phyloP scores from a whole-genome alignment of 2,329 filamentous ascomycete species.

The Ampelomyces quisqualis region DNA sequence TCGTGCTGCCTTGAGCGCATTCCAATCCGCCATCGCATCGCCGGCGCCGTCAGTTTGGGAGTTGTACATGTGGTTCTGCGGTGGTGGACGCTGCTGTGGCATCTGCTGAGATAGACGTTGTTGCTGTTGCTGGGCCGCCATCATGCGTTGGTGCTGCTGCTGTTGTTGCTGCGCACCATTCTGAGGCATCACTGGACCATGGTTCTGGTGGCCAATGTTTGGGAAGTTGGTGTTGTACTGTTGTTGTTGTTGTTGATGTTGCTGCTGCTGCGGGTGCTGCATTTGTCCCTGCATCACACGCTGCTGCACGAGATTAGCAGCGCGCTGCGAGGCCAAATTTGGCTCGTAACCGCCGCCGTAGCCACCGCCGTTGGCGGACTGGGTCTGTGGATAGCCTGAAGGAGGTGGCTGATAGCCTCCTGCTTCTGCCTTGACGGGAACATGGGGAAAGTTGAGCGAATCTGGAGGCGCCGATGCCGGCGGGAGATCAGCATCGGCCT shows the following conservation, averaged over 20 bases:
- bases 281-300: constrained; percentile 33
- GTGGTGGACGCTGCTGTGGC: constrained; percentile 29
- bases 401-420: constrained; percentile 35
- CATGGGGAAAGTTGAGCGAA: constrained; percentile 34
- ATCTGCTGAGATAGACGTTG: constrained; percentile 32
- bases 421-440: constrained; percentile 56
- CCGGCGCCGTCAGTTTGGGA: constrained; percentile 78
- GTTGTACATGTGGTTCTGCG: constrained; percentile 41
- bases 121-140: constrained; percentile 23
- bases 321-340: constrained; percentile 57
- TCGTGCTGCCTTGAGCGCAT: constrained; percentile 60
- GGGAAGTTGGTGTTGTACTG: constrained; percentile 28
- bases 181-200: constrained; percentile 31
- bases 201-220: constrained; percentile 21
- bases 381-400: constrained; percentile 28
- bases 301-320: constrained; percentile 50
- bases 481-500: constrained; percentile 36
- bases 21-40: constrained; percentile 58
- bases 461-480: constrained; percentile 33
- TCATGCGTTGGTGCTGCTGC: constrained; percentile 38
- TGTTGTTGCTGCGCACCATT: constrained; percentile 35
- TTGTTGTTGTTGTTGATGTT: constrained; percentile 18
- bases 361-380: constrained; percentile 39
- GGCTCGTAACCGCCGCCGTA: constrained; percentile 35
- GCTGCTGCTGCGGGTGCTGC: constrained; percentile 17